These are phyloP conservation scores for Leccinum longicurvipes DNA, from an alignment of 768 basidiomycete species.

Conservation along the genomic window DNA sequence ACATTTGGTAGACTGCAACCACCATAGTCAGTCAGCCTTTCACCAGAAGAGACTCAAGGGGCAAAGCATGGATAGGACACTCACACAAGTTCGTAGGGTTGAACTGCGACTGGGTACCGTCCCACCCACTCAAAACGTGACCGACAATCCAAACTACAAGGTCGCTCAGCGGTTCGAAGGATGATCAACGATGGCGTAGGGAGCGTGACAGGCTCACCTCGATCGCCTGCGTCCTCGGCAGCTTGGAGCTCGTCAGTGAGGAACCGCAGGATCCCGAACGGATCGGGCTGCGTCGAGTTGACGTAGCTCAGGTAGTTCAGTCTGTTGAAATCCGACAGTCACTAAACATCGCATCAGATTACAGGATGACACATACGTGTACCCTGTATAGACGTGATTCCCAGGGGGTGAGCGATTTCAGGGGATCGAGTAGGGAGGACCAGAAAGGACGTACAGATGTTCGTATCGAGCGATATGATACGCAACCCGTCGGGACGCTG, in stretches of 20 bases:
- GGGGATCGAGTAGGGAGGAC: background rate
- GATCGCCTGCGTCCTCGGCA: conserved; percentile 47
- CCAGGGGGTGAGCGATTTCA: background rate
- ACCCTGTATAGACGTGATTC: conserved; percentile 24
- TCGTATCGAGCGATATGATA: conserved; percentile 50
- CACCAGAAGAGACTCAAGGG: background rate
- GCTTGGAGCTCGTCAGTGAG: conserved; percentile 51
- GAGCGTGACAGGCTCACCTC: conserved; percentile 29
- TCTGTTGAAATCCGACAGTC: conserved; percentile 16
- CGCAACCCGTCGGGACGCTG: conserved; percentile 41
- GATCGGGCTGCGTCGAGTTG: conserved; percentile 43
- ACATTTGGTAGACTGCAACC: conserved; percentile 45
- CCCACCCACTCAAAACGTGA: conserved; percentile 49
- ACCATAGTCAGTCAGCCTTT: background rate
- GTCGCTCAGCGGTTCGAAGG: background rate
- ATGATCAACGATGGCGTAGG: background rate
- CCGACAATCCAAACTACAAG: conserved; percentile 46
- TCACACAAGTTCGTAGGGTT: conserved; percentile 45
- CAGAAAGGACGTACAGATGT: conserved; percentile 41
- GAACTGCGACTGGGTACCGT: conserved; percentile 37
- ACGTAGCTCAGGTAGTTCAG: conserved; percentile 49
- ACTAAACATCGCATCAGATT: background rate
- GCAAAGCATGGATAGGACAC: conserved; percentile 3
- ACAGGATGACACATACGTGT: conserved; percentile 27
- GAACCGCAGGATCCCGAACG: conserved; percentile 48